Base-by-base conservation (phyloP, 805 yeast genomes). In the Wickerhamomyces chaumierensis region DNA sequence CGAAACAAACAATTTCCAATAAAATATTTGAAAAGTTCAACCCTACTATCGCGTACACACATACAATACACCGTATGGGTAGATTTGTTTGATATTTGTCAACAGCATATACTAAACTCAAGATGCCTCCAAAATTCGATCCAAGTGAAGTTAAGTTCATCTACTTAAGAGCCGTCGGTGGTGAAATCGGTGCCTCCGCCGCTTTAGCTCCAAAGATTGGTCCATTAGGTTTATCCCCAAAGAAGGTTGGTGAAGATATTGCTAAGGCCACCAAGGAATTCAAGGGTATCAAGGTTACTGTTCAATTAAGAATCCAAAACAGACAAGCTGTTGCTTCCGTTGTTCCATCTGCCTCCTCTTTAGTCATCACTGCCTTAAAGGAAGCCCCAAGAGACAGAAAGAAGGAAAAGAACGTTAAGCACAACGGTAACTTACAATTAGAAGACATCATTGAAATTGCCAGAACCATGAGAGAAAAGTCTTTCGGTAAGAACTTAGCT, bases 351-450 rank as follows among this genome's bases (percentile, higher is more conserved):
- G 98, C 98, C 59, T 90, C 97, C 44, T 87, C 98, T 57, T 80
- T 92, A 62, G 96, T 92, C 67, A 92, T 92, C 72, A 86, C 96
- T 67, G 98, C 98, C 58, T 79, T 92, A 66, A 92, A 92, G 80
- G 98, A 92, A 79, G 87, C 98, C 58, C 96, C 96, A 66, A 90
- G 98, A 84, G 98, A 92, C 81, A 82, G 96, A 78, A 92, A 92
- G 94, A 92, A 92, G 94, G 97, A 92, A 68, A 92, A 92, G 92
- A 90, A 92, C 77, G 84, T 92, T 71, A 87, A 88, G 80, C 98
- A 92, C 85, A 80, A 79, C 68, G 98, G 98, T 77, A 92, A 90
- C 90, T 78, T 92, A 63, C 86, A 95, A 62, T 77, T 92, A 62
- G 94, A 87, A 62, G 96, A 90, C 73, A 84, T 92, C 72, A 76